phyloP scores from a whole-genome alignment of 2,329 filamentous ascomycete genomes.

The Colletotrichum coccodes region DNA sequence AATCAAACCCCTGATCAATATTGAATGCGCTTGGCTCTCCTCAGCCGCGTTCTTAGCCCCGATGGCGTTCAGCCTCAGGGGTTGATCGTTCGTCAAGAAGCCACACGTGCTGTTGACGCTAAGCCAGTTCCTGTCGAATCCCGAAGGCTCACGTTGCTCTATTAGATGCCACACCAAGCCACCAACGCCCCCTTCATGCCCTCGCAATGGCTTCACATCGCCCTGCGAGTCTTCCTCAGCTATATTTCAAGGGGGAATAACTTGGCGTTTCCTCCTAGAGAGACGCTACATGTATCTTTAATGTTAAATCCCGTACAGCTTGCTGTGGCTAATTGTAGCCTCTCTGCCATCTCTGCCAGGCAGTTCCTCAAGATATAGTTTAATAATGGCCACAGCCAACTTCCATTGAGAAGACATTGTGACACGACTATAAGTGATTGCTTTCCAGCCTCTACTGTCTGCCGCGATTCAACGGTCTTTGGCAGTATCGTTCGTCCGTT shows the following conservation, averaged over 20 bases:
- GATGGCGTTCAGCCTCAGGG: background rate
- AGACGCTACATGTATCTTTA: no score
- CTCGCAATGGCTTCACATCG: background rate
- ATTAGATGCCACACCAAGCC: background rate
- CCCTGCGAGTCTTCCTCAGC: background rate
- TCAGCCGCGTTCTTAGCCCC: background rate
- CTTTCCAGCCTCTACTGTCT: no score
- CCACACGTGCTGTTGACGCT: background rate
- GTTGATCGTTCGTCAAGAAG: no score
- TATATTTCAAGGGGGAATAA: no score
- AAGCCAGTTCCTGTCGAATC: slow-evolving; percentile 4
- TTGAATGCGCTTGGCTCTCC: background rate
- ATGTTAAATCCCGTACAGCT: background rate
- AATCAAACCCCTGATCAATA: background rate
- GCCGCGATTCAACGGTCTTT: background rate
- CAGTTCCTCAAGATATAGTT: no score
- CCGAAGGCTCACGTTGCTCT: slow-evolving; percentile 1
- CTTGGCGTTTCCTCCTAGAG: no score
- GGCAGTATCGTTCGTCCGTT: background rate
- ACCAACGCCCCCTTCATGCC: background rate
- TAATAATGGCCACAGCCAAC: background rate
- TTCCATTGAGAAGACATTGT: no score
- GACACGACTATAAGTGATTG: background rate
- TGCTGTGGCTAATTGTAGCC: background rate
- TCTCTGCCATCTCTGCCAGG: background rate